phyloP scores from a whole-genome alignment of 2,329 filamentous ascomycete genomes.

The Trichoderma koningii region DNA sequence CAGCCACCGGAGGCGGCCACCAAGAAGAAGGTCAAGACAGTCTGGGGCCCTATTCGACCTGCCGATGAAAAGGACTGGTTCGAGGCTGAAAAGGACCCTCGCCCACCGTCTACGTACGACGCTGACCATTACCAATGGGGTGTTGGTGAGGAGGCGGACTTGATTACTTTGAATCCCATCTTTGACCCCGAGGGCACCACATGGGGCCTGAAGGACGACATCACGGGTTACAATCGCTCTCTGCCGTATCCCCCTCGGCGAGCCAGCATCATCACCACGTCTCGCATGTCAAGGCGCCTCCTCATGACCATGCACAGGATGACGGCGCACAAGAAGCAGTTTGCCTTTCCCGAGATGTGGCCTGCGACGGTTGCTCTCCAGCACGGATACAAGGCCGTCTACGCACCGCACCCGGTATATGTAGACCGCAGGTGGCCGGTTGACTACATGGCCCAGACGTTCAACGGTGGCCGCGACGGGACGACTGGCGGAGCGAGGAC shows the following conservation, averaged over 20 bases:
- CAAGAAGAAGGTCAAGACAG: conserved; percentile 57
- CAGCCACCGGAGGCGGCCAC: conserved; percentile 41
- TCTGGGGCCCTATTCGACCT: conserved; percentile 84
- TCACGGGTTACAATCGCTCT: conserved; percentile 75
- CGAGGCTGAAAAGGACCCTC: conserved; percentile 70
- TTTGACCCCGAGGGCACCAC: conserved; percentile 87
- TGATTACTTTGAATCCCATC: conserved; percentile 88
- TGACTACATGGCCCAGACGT: conserved; percentile 72
- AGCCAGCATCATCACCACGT: conserved; percentile 85
- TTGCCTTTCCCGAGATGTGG: conserved; percentile 97
- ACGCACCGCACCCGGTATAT: conserved; percentile 84
- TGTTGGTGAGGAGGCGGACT: conserved; percentile 84
- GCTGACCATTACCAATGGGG: conserved; percentile 86
- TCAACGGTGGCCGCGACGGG: conserved; percentile 78
- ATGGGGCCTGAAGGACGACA: conserved; percentile 80
- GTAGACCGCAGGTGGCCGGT: conserved; percentile 85
- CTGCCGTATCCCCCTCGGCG: conserved; percentile 68
- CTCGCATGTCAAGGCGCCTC: conserved; percentile 77
- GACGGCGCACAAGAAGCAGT: conserved; percentile 80
- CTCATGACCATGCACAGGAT: conserved; percentile 88
- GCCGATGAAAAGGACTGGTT: conserved; percentile 69
- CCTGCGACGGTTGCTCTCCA: conserved; percentile 83
- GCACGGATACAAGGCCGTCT: conserved; percentile 91
- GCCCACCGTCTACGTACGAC: conserved; percentile 69
- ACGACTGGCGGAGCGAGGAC: conserved; percentile 72